Evolutionary conservation across 257 asterid genomes (phyloP), one percentile per base, ranked within the genome.

Genomic region (Jaltomata sinuosa): DNA sequence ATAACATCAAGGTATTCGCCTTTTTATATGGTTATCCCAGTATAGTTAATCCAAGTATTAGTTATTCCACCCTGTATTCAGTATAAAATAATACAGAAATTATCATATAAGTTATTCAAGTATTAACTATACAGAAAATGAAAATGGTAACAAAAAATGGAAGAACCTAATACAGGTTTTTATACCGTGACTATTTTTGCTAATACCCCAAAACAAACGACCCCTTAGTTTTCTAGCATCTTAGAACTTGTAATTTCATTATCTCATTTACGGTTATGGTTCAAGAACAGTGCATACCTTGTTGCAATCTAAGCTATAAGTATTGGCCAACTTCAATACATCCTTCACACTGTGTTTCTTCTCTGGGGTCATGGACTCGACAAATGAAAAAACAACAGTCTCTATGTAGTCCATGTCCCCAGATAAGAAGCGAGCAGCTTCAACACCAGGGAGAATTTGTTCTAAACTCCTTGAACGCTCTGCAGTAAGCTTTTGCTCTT

Each of bases 371-470:
- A 91, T 91, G 49, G 98, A 90, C 84, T 93, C 97, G 84, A 95
- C 91, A 79, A 94, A 94, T 38, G 94, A 91, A 85, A 92, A 92
- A 54, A 97, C 83, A 50, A 88, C 90, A 83, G 86, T 90, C 79
- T 97, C 92, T 77, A 91, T 94, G 86, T 95, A 97, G 72, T 91
- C 95, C 87, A 84, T 81, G 88, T 97, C 99, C 78, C 94, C 92
- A 82, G 97, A 95, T 84, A 97, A 89, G 91, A 95, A 95, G 57
- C 93, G 94, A 80, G 95, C 85, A 61, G 93, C 89, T 83, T 95
- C 98, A 84, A 97, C 98, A 81, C 98, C 98, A 71, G 98, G 98
- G 89, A 97, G 91, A 83, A 97, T 86, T 89, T 91, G 93, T 88
- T 97, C 96, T 94, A 97, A 88, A 83, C 91, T 90, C 91, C 98